These are phyloP conservation scores for Ascochyta clinopodiicola DNA, from an alignment of 2,329 filamentous ascomycete genomes.

Conservation along the genomic window DNA sequence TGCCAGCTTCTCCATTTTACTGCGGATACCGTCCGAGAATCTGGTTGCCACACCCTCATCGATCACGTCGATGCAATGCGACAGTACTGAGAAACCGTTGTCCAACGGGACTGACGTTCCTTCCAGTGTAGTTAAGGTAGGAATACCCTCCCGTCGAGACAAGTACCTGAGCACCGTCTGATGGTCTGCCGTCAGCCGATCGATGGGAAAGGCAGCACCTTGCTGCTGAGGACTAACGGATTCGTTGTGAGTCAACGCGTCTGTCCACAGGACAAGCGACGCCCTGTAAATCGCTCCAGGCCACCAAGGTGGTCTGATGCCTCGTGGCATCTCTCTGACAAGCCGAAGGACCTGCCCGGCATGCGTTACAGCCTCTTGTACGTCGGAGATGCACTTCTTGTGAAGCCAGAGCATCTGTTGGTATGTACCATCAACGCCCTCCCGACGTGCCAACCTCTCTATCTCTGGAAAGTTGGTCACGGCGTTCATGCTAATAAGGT, in stretches of 20 bases:
- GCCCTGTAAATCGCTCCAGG: conserved; percentile 73
- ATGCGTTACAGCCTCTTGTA: conserved; percentile 70
- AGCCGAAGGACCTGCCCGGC: conserved; percentile 71
- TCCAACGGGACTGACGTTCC: conserved; percentile 57
- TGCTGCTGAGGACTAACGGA: conserved; percentile 44
- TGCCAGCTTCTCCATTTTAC: conserved; percentile 59
- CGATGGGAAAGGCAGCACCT: conserved; percentile 57
- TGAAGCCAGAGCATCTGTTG: conserved; percentile 63
- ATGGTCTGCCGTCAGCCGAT: conserved; percentile 59
- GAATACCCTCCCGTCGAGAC: conserved; percentile 60
- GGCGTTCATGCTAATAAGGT: conserved; percentile 72
- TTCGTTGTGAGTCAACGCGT: conserved; percentile 63
- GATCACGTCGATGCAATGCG: conserved; percentile 60
- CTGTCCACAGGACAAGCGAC: conserved; percentile 50
- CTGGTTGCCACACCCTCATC: conserved; percentile 60
- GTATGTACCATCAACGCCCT: conserved; percentile 63
- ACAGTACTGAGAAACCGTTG: conserved; percentile 57
- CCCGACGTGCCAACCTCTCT: conserved; percentile 69
- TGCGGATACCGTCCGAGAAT: conserved; percentile 62
- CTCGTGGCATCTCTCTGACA: conserved; percentile 64
- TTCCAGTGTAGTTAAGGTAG: conserved; percentile 59
- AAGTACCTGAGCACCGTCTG: conserved; percentile 59
- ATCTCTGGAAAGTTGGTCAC: conserved; percentile 72
- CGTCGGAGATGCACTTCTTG: conserved; percentile 68
- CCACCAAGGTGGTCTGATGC: conserved; percentile 73